phyloP scores from a whole-genome alignment of 1,284 basidiomycete genomes.

The Irpex sp. region DNA sequence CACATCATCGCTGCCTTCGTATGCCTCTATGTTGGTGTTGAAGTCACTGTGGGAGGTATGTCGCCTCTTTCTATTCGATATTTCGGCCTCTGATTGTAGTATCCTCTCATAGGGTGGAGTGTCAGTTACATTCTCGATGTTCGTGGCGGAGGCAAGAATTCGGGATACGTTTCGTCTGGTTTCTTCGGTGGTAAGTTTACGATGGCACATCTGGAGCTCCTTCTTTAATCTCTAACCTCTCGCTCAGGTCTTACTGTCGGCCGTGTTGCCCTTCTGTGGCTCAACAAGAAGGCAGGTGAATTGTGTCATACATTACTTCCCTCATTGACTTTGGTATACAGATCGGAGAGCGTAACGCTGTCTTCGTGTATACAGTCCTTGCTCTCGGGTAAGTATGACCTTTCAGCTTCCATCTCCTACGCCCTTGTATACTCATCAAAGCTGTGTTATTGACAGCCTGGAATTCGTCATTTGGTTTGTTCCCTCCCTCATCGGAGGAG shows the following conservation, averaged over 20 bases:
- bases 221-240: background rate
- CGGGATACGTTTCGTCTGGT: constrained; percentile 49
- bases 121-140: constrained; percentile 45
- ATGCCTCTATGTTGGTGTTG: constrained; percentile 43
- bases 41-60: constrained; percentile 44
- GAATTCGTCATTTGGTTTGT: constrained; percentile 60
- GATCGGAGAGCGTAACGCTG: constrained; percentile 40
- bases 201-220: background rate
- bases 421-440: background rate
- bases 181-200: constrained; percentile 42
- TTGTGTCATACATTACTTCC: background rate
- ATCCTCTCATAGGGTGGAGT: constrained; percentile 36
- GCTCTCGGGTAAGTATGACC: constrained; percentile 30
- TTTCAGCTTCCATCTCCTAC: background rate
- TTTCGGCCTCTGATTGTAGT: background rate
- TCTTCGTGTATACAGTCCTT: constrained; percentile 34
- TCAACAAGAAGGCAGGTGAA: constrained; percentile 41
- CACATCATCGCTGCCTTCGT: constrained; percentile 43
- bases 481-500: constrained; percentile 48
- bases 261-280: constrained; percentile 42
- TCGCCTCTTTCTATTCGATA: background rate
- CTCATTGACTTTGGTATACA: background rate
- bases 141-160: constrained; percentile 42
- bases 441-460: constrained; percentile 28
- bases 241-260: constrained; percentile 38